Percentiles rank a stretch among this genome's conserved stretches.
Evolutionary conservation across 495 filamentous ascomycete genomes (phyloP).

Genomic region (Hyaloscypha variabilis): DNA sequence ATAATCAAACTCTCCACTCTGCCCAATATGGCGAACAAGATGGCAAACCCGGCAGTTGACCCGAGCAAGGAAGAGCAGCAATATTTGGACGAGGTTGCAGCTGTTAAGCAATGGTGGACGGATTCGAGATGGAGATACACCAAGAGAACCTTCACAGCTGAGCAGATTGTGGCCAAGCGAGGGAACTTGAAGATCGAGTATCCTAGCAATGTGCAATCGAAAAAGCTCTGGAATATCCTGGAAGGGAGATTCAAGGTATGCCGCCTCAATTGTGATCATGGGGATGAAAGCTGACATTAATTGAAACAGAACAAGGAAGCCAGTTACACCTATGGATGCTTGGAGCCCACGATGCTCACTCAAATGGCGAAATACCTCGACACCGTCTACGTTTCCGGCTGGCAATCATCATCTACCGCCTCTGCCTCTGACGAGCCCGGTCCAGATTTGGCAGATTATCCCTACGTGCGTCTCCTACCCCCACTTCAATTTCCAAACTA

Average conservation of each 20-base stretch:
- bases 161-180: slow-evolving; percentile 95
- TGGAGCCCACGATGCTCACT: slow-evolving; percentile 97
- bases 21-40: slow-evolving; percentile 45
- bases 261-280: neutral
- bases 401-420: slow-evolving; percentile 97
- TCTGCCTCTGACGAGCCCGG: slow-evolving; percentile 94
- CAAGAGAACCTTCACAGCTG: slow-evolving; percentile 89
- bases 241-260: slow-evolving; percentile 80
- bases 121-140: slow-evolving; percentile 92
- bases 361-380: slow-evolving; percentile 99
- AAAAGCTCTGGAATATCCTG: slow-evolving; percentile 93
- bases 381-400: slow-evolving; percentile 97
- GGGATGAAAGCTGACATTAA: slow-evolving; percentile 7
- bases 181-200: slow-evolving; percentile 92
- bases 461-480: slow-evolving; percentile 66
- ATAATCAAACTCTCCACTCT: slow-evolving; percentile 23
- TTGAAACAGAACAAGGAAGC: slow-evolving; percentile 69
- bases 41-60: slow-evolving; percentile 52
- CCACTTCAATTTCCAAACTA: slow-evolving; percentile 9
- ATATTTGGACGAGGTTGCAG: slow-evolving; percentile 79
- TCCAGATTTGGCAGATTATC: slow-evolving; percentile 97
- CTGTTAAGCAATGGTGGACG: slow-evolving; percentile 92
- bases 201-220: slow-evolving; percentile 81
- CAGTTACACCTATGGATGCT: slow-evolving; percentile 93
- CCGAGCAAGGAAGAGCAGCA: slow-evolving; percentile 77